These are phyloP conservation scores for Zygosaccharomyces pseudobailii DNA, from an alignment of 1,139 yeast species.

Conservation along the genomic window DNA sequence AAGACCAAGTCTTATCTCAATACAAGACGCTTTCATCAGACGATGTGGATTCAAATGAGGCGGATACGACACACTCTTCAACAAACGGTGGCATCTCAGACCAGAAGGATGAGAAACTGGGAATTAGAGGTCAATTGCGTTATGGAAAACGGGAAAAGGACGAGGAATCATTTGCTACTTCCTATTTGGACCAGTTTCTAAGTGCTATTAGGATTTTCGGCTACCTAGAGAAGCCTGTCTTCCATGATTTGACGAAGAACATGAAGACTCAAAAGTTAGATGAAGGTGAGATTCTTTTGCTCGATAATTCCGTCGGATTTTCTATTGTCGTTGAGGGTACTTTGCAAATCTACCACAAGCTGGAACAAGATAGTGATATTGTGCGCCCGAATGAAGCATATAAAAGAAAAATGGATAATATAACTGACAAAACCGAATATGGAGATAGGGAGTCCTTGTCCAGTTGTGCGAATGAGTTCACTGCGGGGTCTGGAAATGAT, in stretches of 20 bases:
- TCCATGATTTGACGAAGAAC: constrained; percentile 85
- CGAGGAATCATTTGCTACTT: constrained; percentile 25
- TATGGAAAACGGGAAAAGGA: constrained; percentile 5
- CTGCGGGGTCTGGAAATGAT: constrained; percentile 7
- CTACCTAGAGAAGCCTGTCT: constrained; percentile 81
- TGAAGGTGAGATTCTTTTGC: constrained; percentile 66
- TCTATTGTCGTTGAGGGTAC: constrained; percentile 93
- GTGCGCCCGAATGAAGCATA: constrained; percentile 6
- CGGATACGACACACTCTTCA: not conserved
- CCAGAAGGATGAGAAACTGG: constrained; percentile 1
- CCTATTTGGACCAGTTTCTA: constrained; percentile 81
- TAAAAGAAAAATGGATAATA: not conserved
- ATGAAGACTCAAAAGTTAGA: constrained; percentile 86
- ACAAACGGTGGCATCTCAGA: not conserved
- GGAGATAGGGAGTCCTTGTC: constrained; percentile 2
- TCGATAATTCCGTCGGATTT: constrained; percentile 77
- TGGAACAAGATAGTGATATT: constrained; percentile 29
- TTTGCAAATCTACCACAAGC: constrained; percentile 69
- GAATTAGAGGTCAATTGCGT: not conserved
- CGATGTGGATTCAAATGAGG: constrained; percentile 7
- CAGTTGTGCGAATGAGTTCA: constrained; percentile 6
- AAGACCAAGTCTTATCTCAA: constrained; percentile 17
- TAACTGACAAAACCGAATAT: not conserved
- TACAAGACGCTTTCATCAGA: constrained; percentile 14
- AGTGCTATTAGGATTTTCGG: constrained; percentile 93